phyloP scores from a whole-genome alignment of 331 rosid genomes.

The Saraca asoca region DNA sequence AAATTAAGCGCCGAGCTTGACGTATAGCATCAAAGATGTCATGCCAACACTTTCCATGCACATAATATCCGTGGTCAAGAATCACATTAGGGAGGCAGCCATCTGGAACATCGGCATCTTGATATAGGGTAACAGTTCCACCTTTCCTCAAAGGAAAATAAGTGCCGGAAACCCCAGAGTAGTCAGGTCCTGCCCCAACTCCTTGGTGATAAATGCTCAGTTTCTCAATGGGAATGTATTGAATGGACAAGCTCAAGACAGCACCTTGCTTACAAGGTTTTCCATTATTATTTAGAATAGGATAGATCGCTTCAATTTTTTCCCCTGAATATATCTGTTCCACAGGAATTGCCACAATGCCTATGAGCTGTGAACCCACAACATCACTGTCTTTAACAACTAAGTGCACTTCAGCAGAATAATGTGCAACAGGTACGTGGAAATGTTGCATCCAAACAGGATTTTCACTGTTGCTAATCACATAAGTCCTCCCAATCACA shows the following conservation, averaged over 20 bases:
- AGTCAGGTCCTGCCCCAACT: slow-evolving; percentile 90
- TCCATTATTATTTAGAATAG: slow-evolving; percentile 65
- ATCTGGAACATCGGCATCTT: slow-evolving; percentile 91
- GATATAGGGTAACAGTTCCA: slow-evolving; percentile 82
- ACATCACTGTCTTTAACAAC: slow-evolving; percentile 90
- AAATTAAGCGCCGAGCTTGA: slow-evolving; percentile 70
- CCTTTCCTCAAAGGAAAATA: slow-evolving; percentile 93
- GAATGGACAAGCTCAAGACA: slow-evolving; percentile 66
- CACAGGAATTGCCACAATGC: slow-evolving; percentile 75
- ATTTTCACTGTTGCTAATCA: slow-evolving; percentile 81
- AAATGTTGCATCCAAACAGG: slow-evolving; percentile 93
- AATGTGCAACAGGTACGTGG: slow-evolving; percentile 82
- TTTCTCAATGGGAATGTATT: slow-evolving; percentile 73
- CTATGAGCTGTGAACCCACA: slow-evolving; percentile 87
- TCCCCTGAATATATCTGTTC: slow-evolving; percentile 70
- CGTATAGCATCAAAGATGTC: slow-evolving; percentile 80
- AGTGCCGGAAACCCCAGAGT: slow-evolving; percentile 84
- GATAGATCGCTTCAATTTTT: slow-evolving; percentile 70
- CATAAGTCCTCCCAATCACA: slow-evolving; percentile 91
- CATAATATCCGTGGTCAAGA: slow-evolving; percentile 69
- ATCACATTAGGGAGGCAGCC: slow-evolving; percentile 67
- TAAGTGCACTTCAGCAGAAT: slow-evolving; percentile 78
- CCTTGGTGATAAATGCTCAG: slow-evolving; percentile 70
- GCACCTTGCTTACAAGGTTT: slow-evolving; percentile 90
- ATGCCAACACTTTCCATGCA: slow-evolving; percentile 82